Evolutionary conservation across 345 rosid genomes (phyloP).

Genomic region (Eucalyptus albens): DNA sequence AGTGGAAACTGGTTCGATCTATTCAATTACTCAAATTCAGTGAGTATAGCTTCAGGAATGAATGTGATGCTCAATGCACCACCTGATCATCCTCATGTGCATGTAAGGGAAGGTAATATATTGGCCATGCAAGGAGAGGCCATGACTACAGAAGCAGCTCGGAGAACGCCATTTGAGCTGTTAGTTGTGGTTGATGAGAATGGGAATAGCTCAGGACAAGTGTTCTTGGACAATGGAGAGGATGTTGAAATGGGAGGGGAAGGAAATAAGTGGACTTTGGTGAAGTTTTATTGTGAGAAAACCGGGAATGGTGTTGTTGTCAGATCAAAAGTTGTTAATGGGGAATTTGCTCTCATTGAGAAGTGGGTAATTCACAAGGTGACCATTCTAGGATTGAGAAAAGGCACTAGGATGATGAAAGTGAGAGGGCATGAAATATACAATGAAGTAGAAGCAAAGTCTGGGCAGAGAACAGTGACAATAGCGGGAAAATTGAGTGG

Average conservation of each 20-base stretch:
- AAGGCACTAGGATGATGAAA: not conserved
- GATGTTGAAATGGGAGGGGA: conserved; percentile 35
- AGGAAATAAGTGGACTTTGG: conserved; percentile 28
- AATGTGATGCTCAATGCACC: conserved; percentile 33
- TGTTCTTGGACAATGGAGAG: conserved; percentile 56
- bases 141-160: conserved; percentile 40
- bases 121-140: conserved; percentile 68
- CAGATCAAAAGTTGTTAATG: conserved; percentile 33
- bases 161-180: conserved; percentile 35
- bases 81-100: conserved; percentile 39
- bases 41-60: conserved; percentile 14
- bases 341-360: conserved; percentile 31
- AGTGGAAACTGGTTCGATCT: conserved; percentile 63
- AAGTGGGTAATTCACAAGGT: conserved; percentile 37
- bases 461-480: not conserved
- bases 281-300: conserved; percentile 19
- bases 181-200: conserved; percentile 25
- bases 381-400: conserved; percentile 34
- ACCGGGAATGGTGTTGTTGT: conserved; percentile 3
- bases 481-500: not conserved
- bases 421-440: conserved; percentile 4
- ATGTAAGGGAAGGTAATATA: conserved; percentile 47
- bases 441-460: not conserved
- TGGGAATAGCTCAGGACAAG: conserved; percentile 32
- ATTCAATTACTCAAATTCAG: conserved; percentile 36